Percentiles rank a stretch among this genome's conserved stretches.
Evolutionary conservation across 192 early-diverging fungal species (phyloP).

Genomic region (Chytriomyces hyalinus): DNA sequence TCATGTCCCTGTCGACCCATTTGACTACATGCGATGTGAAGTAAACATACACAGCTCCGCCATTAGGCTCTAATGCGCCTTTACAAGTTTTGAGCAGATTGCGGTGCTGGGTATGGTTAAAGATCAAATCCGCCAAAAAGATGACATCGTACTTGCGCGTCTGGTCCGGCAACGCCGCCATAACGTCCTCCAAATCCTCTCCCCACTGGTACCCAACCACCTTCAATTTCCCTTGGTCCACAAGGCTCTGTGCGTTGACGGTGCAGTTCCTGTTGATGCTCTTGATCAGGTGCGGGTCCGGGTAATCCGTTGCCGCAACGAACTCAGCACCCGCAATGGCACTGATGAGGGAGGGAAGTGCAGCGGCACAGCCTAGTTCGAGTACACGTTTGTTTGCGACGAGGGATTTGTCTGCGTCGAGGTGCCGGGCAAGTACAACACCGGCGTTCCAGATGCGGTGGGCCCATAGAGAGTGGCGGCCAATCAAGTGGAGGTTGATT

Average conservation of each 20-base stretch:
- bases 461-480: conserved; percentile 69
- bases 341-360: conserved; percentile 76
- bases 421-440: conserved; percentile 75
- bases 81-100: conserved; percentile 74
- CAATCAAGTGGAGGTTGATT: conserved; percentile 34
- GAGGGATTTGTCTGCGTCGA: conserved; percentile 72
- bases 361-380: conserved; percentile 86
- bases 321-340: conserved; percentile 72
- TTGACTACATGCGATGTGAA: conserved; percentile 87
- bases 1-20: conserved; percentile 76
- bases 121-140: conserved; percentile 80
- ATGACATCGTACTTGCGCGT: conserved; percentile 72
- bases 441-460: conserved; percentile 94
- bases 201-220: conserved; percentile 72
- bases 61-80: conserved; percentile 57
- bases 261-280: conserved; percentile 76
- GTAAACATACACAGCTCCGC: conserved; percentile 69
- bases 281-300: conserved; percentile 74
- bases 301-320: conserved; percentile 77
- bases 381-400: conserved; percentile 67
- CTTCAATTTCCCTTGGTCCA: neutral
- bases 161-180: conserved; percentile 37
- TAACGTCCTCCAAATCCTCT: conserved; percentile 50
- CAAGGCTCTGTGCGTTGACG: conserved; percentile 50
- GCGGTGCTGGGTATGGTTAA: conserved; percentile 88